A percentile compares a stretch with the other conserved stretches of the same genome.
phyloP scores from a whole-genome alignment of 78 protist genomes.

The Monosiga brevicollis region DNA sequence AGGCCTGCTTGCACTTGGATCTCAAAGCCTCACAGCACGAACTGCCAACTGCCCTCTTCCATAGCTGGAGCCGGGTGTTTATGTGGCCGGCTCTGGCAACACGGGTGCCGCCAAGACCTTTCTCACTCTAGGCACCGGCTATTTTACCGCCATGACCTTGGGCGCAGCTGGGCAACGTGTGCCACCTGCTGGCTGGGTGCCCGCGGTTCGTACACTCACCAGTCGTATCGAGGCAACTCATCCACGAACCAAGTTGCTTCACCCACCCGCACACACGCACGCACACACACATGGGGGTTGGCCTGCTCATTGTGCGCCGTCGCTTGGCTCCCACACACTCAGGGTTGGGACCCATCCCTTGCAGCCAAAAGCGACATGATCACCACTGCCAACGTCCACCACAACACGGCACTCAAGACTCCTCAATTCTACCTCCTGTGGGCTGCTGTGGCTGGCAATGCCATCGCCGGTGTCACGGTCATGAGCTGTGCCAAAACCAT shows the following conservation, averaged over 20 bases:
- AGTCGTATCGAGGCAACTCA: too few species aligned
- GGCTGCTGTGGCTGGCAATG: neutral
- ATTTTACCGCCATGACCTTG: neutral
- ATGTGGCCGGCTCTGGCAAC: neutral
- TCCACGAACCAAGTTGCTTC: too few species aligned
- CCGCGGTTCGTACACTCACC: neutral
- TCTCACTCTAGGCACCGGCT: neutral
- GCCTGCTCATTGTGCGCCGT: too few species aligned
- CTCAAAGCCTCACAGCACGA: too few species aligned
- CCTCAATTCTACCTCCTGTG: constrained; percentile 1
- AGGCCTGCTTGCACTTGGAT: neutral
- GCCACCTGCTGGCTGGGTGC: neutral
- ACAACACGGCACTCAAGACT: neutral
- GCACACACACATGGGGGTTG: too few species aligned
- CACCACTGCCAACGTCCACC: neutral
- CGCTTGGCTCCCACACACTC: too few species aligned
- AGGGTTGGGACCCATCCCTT: too few species aligned
- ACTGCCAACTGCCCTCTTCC: too few species aligned
- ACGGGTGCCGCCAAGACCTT: neutral
- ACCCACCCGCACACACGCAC: too few species aligned
- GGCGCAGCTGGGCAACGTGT: neutral
- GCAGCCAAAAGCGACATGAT: neutral
- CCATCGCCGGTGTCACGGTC: neutral
- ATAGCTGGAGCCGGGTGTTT: neutral
- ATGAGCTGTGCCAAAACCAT: neutral